Evolutionary conservation across 768 basidiomycete genomes (phyloP), one percentile per base, ranked within the genome.

Genomic region (Lepiota brunneoincarnata): DNA sequence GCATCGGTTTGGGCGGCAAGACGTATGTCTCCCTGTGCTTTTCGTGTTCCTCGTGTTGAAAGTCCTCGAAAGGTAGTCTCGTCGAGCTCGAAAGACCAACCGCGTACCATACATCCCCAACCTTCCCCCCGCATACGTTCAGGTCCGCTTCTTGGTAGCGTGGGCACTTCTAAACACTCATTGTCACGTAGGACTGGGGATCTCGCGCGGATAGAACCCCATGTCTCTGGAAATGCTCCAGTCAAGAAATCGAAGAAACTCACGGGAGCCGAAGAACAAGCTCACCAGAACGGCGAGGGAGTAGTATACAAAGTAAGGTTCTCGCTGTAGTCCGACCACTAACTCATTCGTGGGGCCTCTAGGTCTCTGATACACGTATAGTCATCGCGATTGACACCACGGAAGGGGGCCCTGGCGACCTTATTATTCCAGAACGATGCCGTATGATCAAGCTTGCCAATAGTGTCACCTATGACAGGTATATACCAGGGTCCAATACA

Each of bases 391-490:
- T 93, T 15, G 86, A 91, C 62, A 67, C 79, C 11, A 76, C 81
- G 14, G 86, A 88, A 46, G 73, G 77, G 2, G 72, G 70, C 28
- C 75, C 77, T 45, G 79, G 83, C 41, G 88, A 91, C 45, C 71
- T 91, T 11, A 89, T 93, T 61, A 66, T 97, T 0, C 91, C 93
- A 5, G 93, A 95, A 62, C 78, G 89, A 46, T 91, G 93, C 69
- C 78, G 91, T 15, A 72, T 94, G 47, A 66, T 98, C 48, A 98
- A 98, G 64, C 76, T 96, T 2, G 93, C 93, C 11, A 98, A 98
- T 61, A 93, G 86, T 51, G 84, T 91, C 14, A 98, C 95, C 0
- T 94, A 90, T 65, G 92, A 94, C 61, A 80, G 94, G 90, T 83
- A 65, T 39, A 57, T 28, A 24, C 35, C 23, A 24, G 28, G 12